phyloP scores from a whole-genome alignment of 2,329 filamentous ascomycete species.

The Aspergillus tubingensis region DNA sequence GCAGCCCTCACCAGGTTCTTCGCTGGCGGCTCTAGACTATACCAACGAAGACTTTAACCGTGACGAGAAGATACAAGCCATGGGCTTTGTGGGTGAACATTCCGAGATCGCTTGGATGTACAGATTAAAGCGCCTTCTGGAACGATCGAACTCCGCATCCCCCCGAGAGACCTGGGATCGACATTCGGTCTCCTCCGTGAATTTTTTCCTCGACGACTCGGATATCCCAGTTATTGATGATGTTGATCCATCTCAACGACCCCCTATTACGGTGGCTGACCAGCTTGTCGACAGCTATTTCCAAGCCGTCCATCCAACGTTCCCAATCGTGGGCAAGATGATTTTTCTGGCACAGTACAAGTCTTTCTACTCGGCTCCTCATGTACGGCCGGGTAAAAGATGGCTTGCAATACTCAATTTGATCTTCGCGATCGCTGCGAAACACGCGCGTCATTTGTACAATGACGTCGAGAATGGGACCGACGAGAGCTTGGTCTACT shows the following conservation, averaged over 20 bases:
- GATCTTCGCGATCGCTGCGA: conserved; percentile 47
- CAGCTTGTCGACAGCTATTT: conserved; percentile 45
- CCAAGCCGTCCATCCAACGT: conserved; percentile 41
- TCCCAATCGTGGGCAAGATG: conserved; percentile 45
- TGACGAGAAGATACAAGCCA: conserved; percentile 40
- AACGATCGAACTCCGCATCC: conserved; percentile 25
- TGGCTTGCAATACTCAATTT: conserved; percentile 49
- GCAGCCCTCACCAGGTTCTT: conserved; percentile 27
- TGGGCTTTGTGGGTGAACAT: conserved; percentile 48
- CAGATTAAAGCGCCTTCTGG: conserved; percentile 41
- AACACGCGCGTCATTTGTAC: conserved; percentile 36
- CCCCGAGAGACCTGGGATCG: conserved; percentile 22
- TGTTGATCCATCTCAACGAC: conserved; percentile 40
- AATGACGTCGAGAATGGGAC: conserved; percentile 27
- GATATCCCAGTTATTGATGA: conserved; percentile 36
- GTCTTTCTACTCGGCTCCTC: conserved; percentile 36
- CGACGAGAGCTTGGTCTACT: conserved; percentile 44
- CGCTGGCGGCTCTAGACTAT: conserved; percentile 41
- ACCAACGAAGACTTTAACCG: conserved; percentile 48
- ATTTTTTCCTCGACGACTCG: conserved; percentile 45
- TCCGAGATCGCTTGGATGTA: conserved; percentile 49
- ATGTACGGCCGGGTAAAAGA: conserved; percentile 38
- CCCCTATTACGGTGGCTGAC: conserved; percentile 40
- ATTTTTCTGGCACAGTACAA: conserved; percentile 44
- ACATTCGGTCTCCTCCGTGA: conserved; percentile 36